Conservation (phyloP, 1,284 basidiomycete species). For the Cronartium ribicola region DNA sequence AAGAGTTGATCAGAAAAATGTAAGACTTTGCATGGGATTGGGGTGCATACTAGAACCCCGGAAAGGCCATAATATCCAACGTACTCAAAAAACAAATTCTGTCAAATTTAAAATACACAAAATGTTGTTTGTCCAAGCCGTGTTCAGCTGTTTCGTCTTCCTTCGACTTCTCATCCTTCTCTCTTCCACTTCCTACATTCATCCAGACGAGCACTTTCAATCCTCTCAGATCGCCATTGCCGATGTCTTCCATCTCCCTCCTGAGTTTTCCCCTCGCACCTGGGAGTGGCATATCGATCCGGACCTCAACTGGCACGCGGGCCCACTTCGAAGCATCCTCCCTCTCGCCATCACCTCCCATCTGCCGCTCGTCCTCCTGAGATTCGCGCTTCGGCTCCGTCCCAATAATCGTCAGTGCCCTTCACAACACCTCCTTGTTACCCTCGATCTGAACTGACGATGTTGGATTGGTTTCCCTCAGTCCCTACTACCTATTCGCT, state of each 20-base stretch:
- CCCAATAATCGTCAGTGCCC: neutral
- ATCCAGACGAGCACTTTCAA: slow-evolving; percentile 53
- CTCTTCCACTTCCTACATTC: slow-evolving; percentile 48
- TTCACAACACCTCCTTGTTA: neutral
- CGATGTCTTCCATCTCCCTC: slow-evolving; percentile 29
- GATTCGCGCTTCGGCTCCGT: neutral
- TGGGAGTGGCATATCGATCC: slow-evolving; percentile 33
- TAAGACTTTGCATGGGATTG: too few relatives aligned
- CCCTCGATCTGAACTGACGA: neutral
- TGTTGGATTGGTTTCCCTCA: neutral
- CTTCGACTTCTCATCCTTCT: slow-evolving; percentile 48
- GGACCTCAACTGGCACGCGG: slow-evolving; percentile 46
- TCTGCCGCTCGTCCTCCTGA: slow-evolving; percentile 42
- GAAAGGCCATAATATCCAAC: too few relatives aligned
- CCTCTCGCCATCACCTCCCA: slow-evolving; percentile 43
- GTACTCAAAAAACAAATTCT: too few relatives aligned
- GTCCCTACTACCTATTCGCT: slow-evolving; percentile 23
- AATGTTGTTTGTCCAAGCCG: too few relatives aligned
- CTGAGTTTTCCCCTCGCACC: slow-evolving; percentile 39
- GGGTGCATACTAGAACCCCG: too few relatives aligned
- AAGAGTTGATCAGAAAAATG: too few relatives aligned
- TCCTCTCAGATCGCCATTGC: slow-evolving; percentile 48
- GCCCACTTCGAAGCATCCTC: slow-evolving; percentile 47
- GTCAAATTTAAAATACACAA: too few relatives aligned
- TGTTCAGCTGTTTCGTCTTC: slow-evolving; percentile 43